Conservation (phyloP, 1,284 basidiomycete species). For the Coniophora puteana region DNA sequence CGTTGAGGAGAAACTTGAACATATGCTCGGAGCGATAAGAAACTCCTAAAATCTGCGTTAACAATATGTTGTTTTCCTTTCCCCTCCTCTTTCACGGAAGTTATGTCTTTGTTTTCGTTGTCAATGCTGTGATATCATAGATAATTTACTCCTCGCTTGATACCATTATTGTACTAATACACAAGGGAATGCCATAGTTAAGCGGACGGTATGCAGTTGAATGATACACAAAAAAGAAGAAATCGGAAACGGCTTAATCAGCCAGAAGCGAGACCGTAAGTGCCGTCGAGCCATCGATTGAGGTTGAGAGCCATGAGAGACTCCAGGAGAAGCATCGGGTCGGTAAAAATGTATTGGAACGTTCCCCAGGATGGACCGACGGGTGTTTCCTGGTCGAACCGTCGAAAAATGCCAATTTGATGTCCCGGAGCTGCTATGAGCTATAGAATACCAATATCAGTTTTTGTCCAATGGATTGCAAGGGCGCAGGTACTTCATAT, state of each 20-base stretch:
- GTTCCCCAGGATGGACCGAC: slow-evolving; percentile 61
- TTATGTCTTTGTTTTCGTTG: slow-evolving; percentile 14
- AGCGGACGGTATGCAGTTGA: slow-evolving; percentile 24
- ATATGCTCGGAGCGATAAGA: slow-evolving; percentile 62
- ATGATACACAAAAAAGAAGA: too few relatives aligned
- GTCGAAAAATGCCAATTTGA: slow-evolving; percentile 54
- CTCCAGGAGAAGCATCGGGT: slow-evolving; percentile 58
- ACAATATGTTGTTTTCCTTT: slow-evolving; percentile 18
- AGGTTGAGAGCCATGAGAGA: slow-evolving; percentile 61
- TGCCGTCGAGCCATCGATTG: slow-evolving; percentile 70
- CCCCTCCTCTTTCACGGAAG: slow-evolving; percentile 12
- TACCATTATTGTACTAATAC: slow-evolving; percentile 32
- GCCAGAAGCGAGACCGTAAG: slow-evolving; percentile 33
- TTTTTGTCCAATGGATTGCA: background rate
- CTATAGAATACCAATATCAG: slow-evolving; percentile 26
- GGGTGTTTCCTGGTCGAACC: slow-evolving; percentile 46
- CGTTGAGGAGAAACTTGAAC: slow-evolving; percentile 71
- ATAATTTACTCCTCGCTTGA: slow-evolving; percentile 15
- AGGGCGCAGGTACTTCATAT: slow-evolving; percentile 49
- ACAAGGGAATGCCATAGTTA: slow-evolving; percentile 31
- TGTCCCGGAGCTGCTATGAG: slow-evolving; percentile 41
- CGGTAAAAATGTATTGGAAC: slow-evolving; percentile 57
- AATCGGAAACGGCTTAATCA: slow-evolving; percentile 1
- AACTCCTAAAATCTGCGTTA: slow-evolving; percentile 24
- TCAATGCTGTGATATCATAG: slow-evolving; percentile 9